Evolutionary conservation across 441 rosid species (phyloP), one percentile per base, ranked within the genome.

Genomic region (Bruguiera hainesii): DNA sequence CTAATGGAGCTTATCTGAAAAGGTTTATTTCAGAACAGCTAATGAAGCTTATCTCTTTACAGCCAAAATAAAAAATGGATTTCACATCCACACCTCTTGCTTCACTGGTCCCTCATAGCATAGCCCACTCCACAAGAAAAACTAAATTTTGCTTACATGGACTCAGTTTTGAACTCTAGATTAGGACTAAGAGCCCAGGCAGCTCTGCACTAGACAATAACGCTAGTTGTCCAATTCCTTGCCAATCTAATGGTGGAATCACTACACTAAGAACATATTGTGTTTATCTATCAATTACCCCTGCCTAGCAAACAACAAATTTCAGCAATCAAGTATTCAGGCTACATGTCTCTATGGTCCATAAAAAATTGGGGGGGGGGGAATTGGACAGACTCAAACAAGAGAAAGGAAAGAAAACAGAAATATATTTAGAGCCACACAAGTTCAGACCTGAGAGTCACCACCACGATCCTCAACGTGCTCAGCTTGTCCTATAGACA

Each of bases 401-500:
- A 10, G 20, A 25, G 18, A 56, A 61, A 39, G 3, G 9, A 61
- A n/a, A 10, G 39, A 21, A 58, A 2, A 18, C 51, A 71, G 51
- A 58, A 64, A 33, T 19, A 23, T 19, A 29, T 7, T 60, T 6
- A 55, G 31, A 29, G 50, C 5, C 20, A 29, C 49, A 64, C 16
- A 71, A 66, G 60, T 19, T 18, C 25, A 46, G 65, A 91, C 96
- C 98, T 83, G 91, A 67, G 91, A 76, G 70, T 76, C 73, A 56
- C 70, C 79, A 53, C 73, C 78, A 13, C 69, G 87, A 79, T 84
- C 82, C 56, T 86, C 97, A 18, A 50, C 46, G 50, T 76, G 85
- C 73, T 81, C 84, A 74, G 74, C 74, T 67, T 72, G 81, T 72
- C 85, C 97, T 88, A 83, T 66, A 84, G 79, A 63, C 35, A 67